Evolutionary conservation across 1,139 yeast genomes (phyloP), one percentile per base, ranked within the genome.

Genomic region (Saccharomycopsis hybrid): DNA sequence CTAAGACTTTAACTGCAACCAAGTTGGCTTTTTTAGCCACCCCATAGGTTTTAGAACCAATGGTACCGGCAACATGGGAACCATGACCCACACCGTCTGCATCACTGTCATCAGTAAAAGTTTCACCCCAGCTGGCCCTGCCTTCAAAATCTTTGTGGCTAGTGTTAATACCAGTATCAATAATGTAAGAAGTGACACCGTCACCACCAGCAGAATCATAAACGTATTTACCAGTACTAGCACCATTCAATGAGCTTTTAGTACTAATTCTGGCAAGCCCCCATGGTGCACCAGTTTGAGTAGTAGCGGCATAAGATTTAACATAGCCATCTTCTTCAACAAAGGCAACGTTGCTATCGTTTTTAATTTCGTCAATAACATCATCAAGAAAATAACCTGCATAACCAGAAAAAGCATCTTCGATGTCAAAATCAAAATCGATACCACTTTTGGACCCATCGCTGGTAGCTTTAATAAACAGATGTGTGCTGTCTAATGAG

Each of bases 191-290:
- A 44, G 95, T 88, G 54, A 90, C 96, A 65, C 96, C 97, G 61
- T 81, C 78, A 60, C 97, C 97, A 54, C 86, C 97, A 50, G 80
- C 82, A 58, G 73, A 74, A 62, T 89, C 96, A 68, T 77, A 88
- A 57, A 86, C 71, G 70, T 89, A 90, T 70, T 85, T 84, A 78
- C 85, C 88, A 75, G 85, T 86, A 49, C 88, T 74, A 55, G 85
- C 84, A 58, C 87, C 76, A 54, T 80, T 78, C 62, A 88, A 74
- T 33, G 82, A 76, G 56, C 84, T 78, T 66, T 96, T 84, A 73
- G 89, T 96, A 48, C 96, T 87, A 55, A 90, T 79, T 72, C 98
- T 82, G 45, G 97, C 94, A 60, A 89, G 76, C 62, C 97, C 97
- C 97, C 97, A 88, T 51, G 96, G 96, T 43, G 96, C 92, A 58